phyloP scores from a whole-genome alignment of 805 yeast species.

The Wickerhamiella azymoides region DNA sequence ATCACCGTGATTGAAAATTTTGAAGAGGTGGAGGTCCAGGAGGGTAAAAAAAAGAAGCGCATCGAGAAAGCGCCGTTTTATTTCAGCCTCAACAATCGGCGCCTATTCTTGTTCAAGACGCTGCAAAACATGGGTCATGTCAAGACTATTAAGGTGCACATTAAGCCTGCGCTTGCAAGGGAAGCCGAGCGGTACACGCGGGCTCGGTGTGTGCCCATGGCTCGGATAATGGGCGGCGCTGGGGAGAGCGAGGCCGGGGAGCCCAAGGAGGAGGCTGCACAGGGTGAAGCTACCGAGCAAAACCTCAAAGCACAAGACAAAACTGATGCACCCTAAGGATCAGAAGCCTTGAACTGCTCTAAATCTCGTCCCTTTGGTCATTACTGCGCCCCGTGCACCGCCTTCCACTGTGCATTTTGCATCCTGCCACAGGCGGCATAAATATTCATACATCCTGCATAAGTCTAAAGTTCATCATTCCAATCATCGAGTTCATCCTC shows the following conservation, averaged over 20 bases:
- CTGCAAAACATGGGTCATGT: constrained; percentile 6
- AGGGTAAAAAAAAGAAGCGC: background rate
- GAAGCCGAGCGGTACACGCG: constrained; percentile 7
- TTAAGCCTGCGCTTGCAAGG: constrained; percentile 5
- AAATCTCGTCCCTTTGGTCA: background rate
- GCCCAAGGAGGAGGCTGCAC: background rate
- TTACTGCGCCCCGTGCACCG: too few species aligned
- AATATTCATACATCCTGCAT: too few species aligned
- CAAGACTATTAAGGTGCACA: background rate
- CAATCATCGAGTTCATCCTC: background rate
- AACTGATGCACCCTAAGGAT: background rate
- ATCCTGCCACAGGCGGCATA: too few species aligned
- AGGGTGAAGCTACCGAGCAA: too few species aligned
- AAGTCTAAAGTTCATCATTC: too few species aligned
- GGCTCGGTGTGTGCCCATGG: constrained; percentile 7
- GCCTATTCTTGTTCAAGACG: constrained; percentile 5
- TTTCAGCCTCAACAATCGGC: constrained; percentile 7
- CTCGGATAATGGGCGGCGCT: constrained; percentile 2
- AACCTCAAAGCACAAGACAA: background rate
- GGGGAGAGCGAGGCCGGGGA: background rate
- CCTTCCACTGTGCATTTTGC: too few species aligned
- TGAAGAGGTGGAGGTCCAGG: constrained; percentile 2
- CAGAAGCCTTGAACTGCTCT: too few species aligned
- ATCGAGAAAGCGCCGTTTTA: constrained; percentile 3
- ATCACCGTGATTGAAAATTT: constrained; percentile 7